Percentiles rank a stretch among this genome's conserved stretches.
Evolutionary conservation across 1,139 yeast species (phyloP).

Genomic region (Geotrichum armillariae): DNA sequence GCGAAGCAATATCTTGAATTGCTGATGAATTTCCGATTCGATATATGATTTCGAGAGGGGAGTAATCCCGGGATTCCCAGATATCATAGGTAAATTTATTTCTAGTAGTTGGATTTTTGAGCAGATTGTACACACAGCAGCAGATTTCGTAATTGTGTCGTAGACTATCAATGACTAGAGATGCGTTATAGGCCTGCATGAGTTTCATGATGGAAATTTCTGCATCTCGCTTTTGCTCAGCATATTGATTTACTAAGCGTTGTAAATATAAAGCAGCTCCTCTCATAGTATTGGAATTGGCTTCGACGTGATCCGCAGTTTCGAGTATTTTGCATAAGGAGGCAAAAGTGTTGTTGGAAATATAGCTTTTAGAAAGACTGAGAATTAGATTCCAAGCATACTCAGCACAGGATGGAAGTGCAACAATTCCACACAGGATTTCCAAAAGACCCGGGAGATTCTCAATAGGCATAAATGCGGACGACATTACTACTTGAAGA

Average conservation of each 20-base stretch:
- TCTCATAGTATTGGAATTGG: slow-evolving; percentile 45
- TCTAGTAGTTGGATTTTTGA: slow-evolving; percentile 27
- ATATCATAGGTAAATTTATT: slow-evolving; percentile 40
- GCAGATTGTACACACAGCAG: slow-evolving; percentile 30
- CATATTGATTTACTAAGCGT: slow-evolving; percentile 26
- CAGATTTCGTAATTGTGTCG: slow-evolving; percentile 35
- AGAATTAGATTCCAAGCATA: slow-evolving; percentile 44
- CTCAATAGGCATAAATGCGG: slow-evolving; percentile 50
- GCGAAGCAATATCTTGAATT: neutral
- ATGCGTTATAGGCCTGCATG: slow-evolving; percentile 30
- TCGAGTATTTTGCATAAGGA: slow-evolving; percentile 43
- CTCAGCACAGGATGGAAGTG: slow-evolving; percentile 37
- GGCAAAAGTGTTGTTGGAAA: slow-evolving; percentile 41
- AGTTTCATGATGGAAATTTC: slow-evolving; percentile 32
- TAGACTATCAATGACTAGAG: slow-evolving; percentile 31
- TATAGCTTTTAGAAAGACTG: slow-evolving; percentile 41
- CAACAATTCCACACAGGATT: slow-evolving; percentile 50
- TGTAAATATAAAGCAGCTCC: slow-evolving; percentile 49
- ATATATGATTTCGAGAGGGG: slow-evolving; percentile 44
- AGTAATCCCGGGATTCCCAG: slow-evolving; percentile 49
- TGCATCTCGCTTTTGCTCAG: slow-evolving; percentile 21
- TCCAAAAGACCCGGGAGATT: slow-evolving; percentile 45
- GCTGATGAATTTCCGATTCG: slow-evolving; percentile 9
- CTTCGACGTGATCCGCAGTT: slow-evolving; percentile 22
- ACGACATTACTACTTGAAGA: slow-evolving; percentile 48